Evolutionary conservation across 352 stramenopile genomes (phyloP).

Genomic region (Globisporangium acanthophoron): DNA sequence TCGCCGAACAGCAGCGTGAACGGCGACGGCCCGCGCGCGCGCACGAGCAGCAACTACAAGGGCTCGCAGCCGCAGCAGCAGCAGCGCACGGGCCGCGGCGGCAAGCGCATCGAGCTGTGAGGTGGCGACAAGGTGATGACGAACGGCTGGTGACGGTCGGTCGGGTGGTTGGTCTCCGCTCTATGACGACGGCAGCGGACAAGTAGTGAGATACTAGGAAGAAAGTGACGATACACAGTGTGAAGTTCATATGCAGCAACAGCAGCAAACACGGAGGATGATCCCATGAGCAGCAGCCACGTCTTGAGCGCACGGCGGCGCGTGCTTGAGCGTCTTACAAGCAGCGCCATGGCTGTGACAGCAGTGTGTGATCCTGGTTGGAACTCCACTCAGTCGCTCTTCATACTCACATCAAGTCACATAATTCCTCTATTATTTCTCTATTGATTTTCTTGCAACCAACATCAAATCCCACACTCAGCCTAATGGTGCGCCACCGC

Average conservation of each 20-base stretch:
- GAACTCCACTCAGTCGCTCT: too few relatives aligned
- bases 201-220: background rate
- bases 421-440: too few relatives aligned
- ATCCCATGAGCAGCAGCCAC: background rate
- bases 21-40: slow-evolving; percentile 13
- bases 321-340: too few relatives aligned
- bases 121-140: background rate
- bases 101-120: slow-evolving; percentile 73
- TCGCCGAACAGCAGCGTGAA: slow-evolving; percentile 17
- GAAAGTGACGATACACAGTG: background rate
- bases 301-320: too few relatives aligned
- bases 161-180: too few relatives aligned
- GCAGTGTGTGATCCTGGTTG: too few relatives aligned
- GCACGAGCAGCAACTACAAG: slow-evolving; percentile 22
- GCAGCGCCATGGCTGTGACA: too few relatives aligned
- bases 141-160: background rate
- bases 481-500: too few relatives aligned
- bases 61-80: slow-evolving; percentile 33
- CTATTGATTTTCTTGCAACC: too few relatives aligned
- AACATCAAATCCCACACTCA: too few relatives aligned
- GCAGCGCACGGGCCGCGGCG: slow-evolving; percentile 44
- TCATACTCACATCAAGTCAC: too few relatives aligned
- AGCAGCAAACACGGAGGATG: too few relatives aligned
- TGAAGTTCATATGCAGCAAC: background rate
- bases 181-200: background rate